Evolutionary conservation across 306 rosid genomes (phyloP).

Genomic region (Trifolium subterraneum): DNA sequence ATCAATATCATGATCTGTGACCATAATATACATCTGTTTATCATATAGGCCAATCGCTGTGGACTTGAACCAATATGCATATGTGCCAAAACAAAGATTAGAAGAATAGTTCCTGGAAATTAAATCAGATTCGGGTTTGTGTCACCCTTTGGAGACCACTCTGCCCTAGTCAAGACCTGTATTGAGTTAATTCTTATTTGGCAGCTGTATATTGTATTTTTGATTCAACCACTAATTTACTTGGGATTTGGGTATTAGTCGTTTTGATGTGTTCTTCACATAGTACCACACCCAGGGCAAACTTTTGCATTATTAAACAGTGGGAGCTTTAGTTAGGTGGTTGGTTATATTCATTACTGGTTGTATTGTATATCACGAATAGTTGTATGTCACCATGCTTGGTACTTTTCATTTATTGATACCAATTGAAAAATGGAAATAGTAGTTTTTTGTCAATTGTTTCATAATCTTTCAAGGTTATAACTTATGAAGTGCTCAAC

Average conservation of each 20-base stretch:
- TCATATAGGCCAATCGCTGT: constrained; percentile 51
- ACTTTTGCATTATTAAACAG: constrained; percentile 34
- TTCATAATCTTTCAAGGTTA: constrained; percentile 12
- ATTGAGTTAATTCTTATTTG: constrained; percentile 25
- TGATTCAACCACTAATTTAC: constrained; percentile 26
- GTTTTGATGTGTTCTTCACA: constrained; percentile 1
- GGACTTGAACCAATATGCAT: constrained; percentile 66
- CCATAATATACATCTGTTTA: constrained; percentile 18
- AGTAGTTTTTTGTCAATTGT: constrained; percentile 15
- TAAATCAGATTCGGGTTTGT: constrained; percentile 36
- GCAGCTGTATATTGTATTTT: constrained; percentile 41
- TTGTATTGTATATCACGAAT: constrained; percentile 28
- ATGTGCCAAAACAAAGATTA: constrained; percentile 56
- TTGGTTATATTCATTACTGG: constrained; percentile 19
- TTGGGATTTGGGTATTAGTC: constrained; percentile 3
- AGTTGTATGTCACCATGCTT: constrained; percentile 29
- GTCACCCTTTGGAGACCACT: constrained; percentile 38
- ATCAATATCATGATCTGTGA: constrained; percentile 38
- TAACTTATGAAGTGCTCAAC: background rate
- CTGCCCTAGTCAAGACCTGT: constrained; percentile 32
- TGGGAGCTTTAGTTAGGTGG: constrained; percentile 36
- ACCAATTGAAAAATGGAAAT: constrained; percentile 20
- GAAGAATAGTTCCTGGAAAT: constrained; percentile 42
- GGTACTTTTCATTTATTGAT: constrained; percentile 42
- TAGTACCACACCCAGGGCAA: constrained; percentile 35